Evolutionary conservation across 2,329 filamentous ascomycete genomes (phyloP).

Genomic region (Diaporthe nobilis): DNA sequence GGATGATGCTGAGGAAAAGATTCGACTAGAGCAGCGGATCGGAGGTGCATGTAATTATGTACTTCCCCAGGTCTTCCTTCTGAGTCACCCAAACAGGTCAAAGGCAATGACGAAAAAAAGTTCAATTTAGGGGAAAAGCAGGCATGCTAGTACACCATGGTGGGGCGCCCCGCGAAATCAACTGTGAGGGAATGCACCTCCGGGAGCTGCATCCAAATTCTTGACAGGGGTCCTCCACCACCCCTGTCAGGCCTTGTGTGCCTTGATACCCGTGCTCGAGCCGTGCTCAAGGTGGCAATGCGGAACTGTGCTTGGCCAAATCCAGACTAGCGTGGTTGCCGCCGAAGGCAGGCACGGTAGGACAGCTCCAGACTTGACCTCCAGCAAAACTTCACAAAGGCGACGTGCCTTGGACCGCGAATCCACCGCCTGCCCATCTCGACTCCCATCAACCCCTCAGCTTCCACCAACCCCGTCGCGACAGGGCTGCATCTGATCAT

Average conservation of each 20-base stretch:
- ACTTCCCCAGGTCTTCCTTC: slow-evolving; percentile 32
- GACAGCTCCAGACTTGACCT: slow-evolving; percentile 24
- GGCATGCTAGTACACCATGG: slow-evolving; percentile 19
- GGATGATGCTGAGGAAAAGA: slow-evolving; percentile 15
- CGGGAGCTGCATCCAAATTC: slow-evolving; percentile 26
- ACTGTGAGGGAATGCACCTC: slow-evolving; percentile 6
- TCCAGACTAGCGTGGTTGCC: neutral
- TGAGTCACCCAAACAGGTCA: slow-evolving; percentile 32
- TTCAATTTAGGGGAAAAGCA: slow-evolving; percentile 27
- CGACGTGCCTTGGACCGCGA: slow-evolving; percentile 32
- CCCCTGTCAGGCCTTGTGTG: neutral
- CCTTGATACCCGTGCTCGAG: neutral
- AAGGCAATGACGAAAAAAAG: slow-evolving; percentile 32
- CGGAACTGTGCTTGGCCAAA: neutral
- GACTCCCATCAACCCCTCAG: slow-evolving; percentile 26
- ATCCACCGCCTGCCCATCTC: slow-evolving; percentile 30
- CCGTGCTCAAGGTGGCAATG: neutral
- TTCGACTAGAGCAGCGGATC: neutral
- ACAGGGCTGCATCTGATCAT: slow-evolving; percentile 14
- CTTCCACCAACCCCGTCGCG: slow-evolving; percentile 14
- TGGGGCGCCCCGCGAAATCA: slow-evolving; percentile 33
- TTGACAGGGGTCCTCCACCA: neutral
- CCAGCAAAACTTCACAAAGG: slow-evolving; percentile 35
- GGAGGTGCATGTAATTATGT: slow-evolving; percentile 14
- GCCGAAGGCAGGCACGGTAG: neutral